These are phyloP conservation scores for Cercospora brassicicola DNA, from an alignment of 2,329 filamentous ascomycete species.

Conservation along the genomic window DNA sequence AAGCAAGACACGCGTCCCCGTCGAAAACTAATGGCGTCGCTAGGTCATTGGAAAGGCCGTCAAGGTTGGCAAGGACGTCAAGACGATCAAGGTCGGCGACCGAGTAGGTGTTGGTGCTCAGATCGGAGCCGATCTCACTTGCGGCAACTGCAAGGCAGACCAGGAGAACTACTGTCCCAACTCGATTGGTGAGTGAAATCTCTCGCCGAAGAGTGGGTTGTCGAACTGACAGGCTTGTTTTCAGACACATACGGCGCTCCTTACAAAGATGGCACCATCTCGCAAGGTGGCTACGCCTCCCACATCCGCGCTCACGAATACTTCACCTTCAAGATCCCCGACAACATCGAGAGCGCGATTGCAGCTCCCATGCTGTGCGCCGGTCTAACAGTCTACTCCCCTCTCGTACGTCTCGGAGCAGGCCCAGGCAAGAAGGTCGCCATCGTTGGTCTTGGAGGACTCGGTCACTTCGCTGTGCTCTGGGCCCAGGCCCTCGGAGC, in stretches of 20 bases:
- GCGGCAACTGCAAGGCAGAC: conserved; percentile 53
- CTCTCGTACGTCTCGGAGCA: conserved; percentile 71
- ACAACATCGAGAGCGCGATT: conserved; percentile 59
- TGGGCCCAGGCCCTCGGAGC: conserved; percentile 57
- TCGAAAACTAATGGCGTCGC: conserved; percentile 44
- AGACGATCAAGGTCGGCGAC: conserved; percentile 49
- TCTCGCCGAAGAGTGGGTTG: neutral
- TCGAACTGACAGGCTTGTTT: conserved; percentile 32
- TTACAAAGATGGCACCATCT: conserved; percentile 60
- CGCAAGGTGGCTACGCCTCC: conserved; percentile 66
- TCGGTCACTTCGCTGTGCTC: conserved; percentile 53
- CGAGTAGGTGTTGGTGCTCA: conserved; percentile 53
- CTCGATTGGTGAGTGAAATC: conserved; percentile 42
- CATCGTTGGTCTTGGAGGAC: conserved; percentile 40
- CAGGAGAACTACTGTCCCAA: conserved; percentile 57
- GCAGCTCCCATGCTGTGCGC: conserved; percentile 78
- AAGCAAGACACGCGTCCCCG: neutral
- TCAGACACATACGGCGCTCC: conserved; percentile 53
- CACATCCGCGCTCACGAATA: conserved; percentile 75
- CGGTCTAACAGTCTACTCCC: conserved; percentile 76
- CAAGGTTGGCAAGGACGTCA: conserved; percentile 54
- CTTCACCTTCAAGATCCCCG: conserved; percentile 74
- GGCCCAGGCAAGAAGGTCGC: conserved; percentile 70
- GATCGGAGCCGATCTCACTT: conserved; percentile 52
- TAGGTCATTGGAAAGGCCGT: conserved; percentile 53